Base-by-base conservation (phyloP, 2,329 filamentous ascomycete species). In the Colletotrichum sp. region DNA sequence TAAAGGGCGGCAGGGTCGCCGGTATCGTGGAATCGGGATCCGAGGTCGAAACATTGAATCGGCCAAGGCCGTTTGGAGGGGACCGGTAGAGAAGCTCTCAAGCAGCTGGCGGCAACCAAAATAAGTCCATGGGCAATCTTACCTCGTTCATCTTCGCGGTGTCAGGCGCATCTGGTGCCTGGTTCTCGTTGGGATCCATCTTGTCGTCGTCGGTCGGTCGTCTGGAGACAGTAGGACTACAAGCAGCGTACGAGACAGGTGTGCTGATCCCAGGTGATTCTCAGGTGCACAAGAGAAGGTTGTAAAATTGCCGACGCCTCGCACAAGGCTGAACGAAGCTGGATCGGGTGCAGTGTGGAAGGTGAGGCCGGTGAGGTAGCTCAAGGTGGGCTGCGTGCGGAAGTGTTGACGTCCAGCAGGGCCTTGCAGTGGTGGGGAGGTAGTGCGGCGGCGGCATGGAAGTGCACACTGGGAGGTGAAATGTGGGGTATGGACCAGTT, bases 61-160 rank as follows among this genome's bases (percentile, higher is more conserved):
- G 43, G 43, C 13, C 43, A 21, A 51, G 43, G 43, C n/a, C n/a
- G 43, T 21, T 51, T 51, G 43, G 43, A 51, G 43, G 12, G n/a
- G 43, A 51, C n/a, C 18, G 1, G 0, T 3, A 47, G 43, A 47
- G 11, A 21, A 47, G 18, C 43, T 47, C n/a, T 47, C 43, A 21
- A 47, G n/a, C 11, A 21, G 43, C 43, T 51, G 43, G 6, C n/a
- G 1, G n/a, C n/a, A 51, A 21, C 11, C 43, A 51, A 21, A 21
- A 5, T n/a, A 13, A 51, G 6, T 51, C n/a, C n/a, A 51, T 21
- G 9, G n/a, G 0, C 0, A 31, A 61, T 75, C 82, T 79, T 80
- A 86, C 88, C 86, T 89, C 86, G 74, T 89, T 88, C 88, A 90
- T 90, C 80, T 88, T 90, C 80, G 90, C 88, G 79, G 87, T 86